Evolutionary conservation across 2,329 filamentous ascomycete genomes (phyloP), one percentile per base, ranked within the genome.

Genomic region (Colletotrichum horii): DNA sequence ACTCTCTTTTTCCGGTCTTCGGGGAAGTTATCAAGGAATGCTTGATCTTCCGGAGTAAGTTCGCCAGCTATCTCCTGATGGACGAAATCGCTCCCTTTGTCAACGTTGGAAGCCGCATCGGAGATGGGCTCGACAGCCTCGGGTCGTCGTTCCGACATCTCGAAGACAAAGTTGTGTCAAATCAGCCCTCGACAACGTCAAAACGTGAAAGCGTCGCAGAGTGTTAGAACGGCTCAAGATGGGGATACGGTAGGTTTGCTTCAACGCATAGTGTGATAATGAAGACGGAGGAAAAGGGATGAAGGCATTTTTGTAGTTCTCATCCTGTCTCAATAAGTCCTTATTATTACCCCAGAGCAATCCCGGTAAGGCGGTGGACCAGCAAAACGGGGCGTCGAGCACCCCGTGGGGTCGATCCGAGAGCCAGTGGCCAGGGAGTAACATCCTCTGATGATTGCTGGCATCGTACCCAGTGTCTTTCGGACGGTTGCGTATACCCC

Each of bases 151-250:
- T 48, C 38, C 38, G 38, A 4, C 38, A 48, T 48, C 19, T 48
- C 6, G 19, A 48, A 48, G 38, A 48, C 19, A 48, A n/a, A 48
- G 19, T 48, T 48, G 0, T 48, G 38, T 48, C 5, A 12, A 48
- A 48, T n/a, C 38, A 43, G 38, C 38, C 9, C 5, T 48, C 9
- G 9, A n/a, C 38, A 48, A n/a, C 2, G 3, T 48, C 38, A 48
- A n/a, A 48, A 48, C 19, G 38, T 48, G 3, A 48, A n/a, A 12
- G 9, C 0, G 19, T 48, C 38, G 0, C 0, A 1, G 38, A n/a
- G 38, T 48, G 9, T n/a, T 48, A 4, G 9, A 48, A n/a, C 19
- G 19, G 38, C 19, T n/a, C 38, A 48, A 2, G 2, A 48, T 9
- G 38, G 38, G 19, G 38, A 15, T 15, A 12, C 14, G 4, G 14